phyloP scores from a whole-genome alignment of 1,284 basidiomycete species.

The Trichosporon coremiiforme region DNA sequence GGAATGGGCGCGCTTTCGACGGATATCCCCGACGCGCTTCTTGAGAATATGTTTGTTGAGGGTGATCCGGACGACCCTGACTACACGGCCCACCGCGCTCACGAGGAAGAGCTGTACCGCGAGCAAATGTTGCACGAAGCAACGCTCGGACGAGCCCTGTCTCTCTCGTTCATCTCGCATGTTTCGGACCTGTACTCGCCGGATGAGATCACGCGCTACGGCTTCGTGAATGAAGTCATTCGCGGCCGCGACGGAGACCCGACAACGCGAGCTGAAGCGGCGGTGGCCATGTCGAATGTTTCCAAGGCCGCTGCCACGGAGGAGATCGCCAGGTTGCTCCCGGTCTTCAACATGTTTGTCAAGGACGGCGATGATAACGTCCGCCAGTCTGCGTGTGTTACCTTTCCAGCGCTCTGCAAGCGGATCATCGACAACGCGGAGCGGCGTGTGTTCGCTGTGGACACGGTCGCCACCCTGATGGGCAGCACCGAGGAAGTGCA shows the following conservation, averaged over 20 bases:
- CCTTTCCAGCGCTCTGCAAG: conserved; percentile 75
- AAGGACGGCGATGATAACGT: conserved; percentile 79
- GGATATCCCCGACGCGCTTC: conserved; percentile 50
- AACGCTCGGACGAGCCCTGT: conserved; percentile 81
- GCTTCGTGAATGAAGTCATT: conserved; percentile 79
- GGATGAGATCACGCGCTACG: conserved; percentile 64
- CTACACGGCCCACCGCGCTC: conserved; percentile 21
- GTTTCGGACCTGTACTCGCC: conserved; percentile 62
- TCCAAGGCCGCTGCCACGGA: conserved; percentile 80
- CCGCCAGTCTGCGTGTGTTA: conserved; percentile 83
- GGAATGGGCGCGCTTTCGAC: conserved; percentile 79
- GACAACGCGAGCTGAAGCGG: conserved; percentile 86
- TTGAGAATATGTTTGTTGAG: conserved; percentile 33
- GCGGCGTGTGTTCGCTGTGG: conserved; percentile 67
- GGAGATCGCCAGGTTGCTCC: conserved; percentile 70
- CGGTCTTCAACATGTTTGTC: conserved; percentile 72
- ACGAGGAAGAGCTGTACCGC: conserved; percentile 43
- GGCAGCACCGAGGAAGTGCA: conserved; percentile 72
- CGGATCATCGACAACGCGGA: conserved; percentile 62
- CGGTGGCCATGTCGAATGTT: conserved; percentile 82
- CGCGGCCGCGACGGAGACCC: conserved; percentile 74
- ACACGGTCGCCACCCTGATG: conserved; percentile 67
- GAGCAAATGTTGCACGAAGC: conserved; percentile 64
- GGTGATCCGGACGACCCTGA: conserved; percentile 25
- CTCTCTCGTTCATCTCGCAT: conserved; percentile 85